Evolutionary conservation across 2,329 filamentous ascomycete species (phyloP).

Genomic region (Penicillium sp.): DNA sequence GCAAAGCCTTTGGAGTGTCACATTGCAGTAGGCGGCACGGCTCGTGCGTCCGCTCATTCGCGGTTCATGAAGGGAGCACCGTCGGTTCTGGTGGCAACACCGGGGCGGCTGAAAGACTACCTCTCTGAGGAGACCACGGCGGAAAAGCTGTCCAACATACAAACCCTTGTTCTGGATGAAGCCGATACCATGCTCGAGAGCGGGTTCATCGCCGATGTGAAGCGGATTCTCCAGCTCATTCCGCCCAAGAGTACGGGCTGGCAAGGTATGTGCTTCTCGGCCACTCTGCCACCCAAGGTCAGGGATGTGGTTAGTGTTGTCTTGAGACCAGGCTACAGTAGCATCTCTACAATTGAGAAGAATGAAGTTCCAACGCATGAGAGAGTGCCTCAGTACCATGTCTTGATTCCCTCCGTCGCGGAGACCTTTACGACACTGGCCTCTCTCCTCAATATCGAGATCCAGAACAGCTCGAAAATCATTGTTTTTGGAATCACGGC

Average conservation of each 20-base stretch:
- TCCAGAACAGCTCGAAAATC: conserved; percentile 59
- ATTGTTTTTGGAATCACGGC: background rate
- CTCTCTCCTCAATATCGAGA: conserved; percentile 47
- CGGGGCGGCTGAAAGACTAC: conserved; percentile 49
- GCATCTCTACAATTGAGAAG: conserved; percentile 75
- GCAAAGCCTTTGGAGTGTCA: conserved; percentile 42
- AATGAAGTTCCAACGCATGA: conserved; percentile 74
- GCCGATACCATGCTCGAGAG: conserved; percentile 35
- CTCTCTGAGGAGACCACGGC: conserved; percentile 44
- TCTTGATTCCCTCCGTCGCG: conserved; percentile 44
- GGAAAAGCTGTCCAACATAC: conserved; percentile 47
- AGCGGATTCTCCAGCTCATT: conserved; percentile 51
- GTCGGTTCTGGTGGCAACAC: conserved; percentile 48
- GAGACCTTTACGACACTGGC: conserved; percentile 48
- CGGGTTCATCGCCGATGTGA: conserved; percentile 52
- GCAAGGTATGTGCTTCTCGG: conserved; percentile 75
- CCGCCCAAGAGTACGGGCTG: conserved; percentile 49
- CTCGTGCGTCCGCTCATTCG: conserved; percentile 26
- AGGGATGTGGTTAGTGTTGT: conserved; percentile 71
- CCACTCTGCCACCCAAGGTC: conserved; percentile 80
- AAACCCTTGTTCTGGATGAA: conserved; percentile 51
- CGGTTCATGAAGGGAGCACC: conserved; percentile 31
- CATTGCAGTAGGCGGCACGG: conserved; percentile 45
- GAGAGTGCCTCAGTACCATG: conserved; percentile 49
- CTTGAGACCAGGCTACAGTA: conserved; percentile 64